Conservation (phyloP, 306 rosid genomes). For the Cucumis melo region DNA sequence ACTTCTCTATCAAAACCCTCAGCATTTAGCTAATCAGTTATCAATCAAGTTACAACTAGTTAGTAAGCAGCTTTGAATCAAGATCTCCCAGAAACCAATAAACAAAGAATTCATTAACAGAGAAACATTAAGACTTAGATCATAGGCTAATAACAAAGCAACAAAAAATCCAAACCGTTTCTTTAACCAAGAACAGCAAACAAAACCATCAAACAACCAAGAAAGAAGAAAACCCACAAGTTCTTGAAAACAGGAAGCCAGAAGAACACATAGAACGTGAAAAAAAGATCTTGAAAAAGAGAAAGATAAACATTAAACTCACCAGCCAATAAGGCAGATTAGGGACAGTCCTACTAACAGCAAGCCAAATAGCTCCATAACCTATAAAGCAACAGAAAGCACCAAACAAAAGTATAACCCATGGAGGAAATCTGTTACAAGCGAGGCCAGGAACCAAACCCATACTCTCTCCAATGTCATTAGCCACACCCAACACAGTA, state of each 20-base stretch:
- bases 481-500: conserved; percentile 69
- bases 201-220: neutral
- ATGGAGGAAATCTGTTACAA: conserved; percentile 73
- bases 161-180: neutral
- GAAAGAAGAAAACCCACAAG: neutral
- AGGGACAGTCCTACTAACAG: conserved; percentile 30
- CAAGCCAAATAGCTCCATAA: conserved; percentile 68
- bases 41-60: neutral
- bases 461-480: conserved; percentile 59
- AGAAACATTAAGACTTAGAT: neutral
- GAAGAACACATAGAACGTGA: neutral
- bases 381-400: conserved; percentile 45
- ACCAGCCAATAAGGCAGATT: conserved; percentile 51
- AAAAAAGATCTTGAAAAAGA: neutral
- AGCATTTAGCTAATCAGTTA: neutral
- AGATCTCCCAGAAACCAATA: neutral
- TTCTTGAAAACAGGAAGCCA: neutral
- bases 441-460: conserved; percentile 60
- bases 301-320: neutral
- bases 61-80: neutral
- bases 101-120: neutral
- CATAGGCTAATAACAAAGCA: neutral
- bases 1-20: neutral
- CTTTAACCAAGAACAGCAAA: neutral
- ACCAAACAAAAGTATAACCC: conserved; percentile 66